phyloP scores from a whole-genome alignment of 1,139 yeast genomes.

The Yamadazyma oceani region DNA sequence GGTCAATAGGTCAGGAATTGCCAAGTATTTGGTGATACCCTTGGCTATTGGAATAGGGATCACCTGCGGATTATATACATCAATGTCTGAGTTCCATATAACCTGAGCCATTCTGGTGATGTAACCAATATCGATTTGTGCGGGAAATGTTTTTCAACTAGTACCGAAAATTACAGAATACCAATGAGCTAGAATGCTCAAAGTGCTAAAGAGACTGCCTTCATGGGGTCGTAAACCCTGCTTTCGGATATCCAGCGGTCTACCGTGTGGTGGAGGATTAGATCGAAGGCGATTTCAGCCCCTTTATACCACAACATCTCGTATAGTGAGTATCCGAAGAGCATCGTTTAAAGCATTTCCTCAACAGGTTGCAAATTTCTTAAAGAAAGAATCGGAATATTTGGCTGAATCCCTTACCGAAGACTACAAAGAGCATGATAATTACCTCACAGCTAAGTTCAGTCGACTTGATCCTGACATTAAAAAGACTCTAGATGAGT shows the following conservation, averaged over 20 bases:
- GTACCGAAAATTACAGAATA: too few relatives aligned
- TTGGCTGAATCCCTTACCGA: slow-evolving; percentile 13
- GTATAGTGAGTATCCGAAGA: neutral
- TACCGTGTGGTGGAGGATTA: neutral
- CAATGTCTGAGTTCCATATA: slow-evolving; percentile 50
- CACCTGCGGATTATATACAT: slow-evolving; percentile 43
- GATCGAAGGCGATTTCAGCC: slow-evolving; percentile 1
- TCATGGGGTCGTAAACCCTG: neutral
- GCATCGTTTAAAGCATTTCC: slow-evolving; percentile 10
- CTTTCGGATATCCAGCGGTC: too few relatives aligned
- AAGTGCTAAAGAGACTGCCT: neutral
- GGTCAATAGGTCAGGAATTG: slow-evolving; percentile 35
- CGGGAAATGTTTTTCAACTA: too few relatives aligned
- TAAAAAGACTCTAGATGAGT: slow-evolving; percentile 13
- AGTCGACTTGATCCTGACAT: slow-evolving; percentile 8
- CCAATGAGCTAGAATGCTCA: slow-evolving; percentile 13
- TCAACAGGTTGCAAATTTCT: slow-evolving; percentile 13
- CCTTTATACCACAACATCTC: neutral
- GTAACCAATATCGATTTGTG: too few relatives aligned
- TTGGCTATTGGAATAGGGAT: slow-evolving; percentile 43
- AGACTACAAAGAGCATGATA: slow-evolving; percentile 1
- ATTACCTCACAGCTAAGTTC: neutral
- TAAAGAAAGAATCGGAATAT: slow-evolving; percentile 18
- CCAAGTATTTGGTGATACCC: slow-evolving; percentile 34
- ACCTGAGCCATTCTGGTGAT: slow-evolving; percentile 41